Base-by-base conservation (phyloP, 176 grass and related monocot genomes). In the Puya raimondii region DNA sequence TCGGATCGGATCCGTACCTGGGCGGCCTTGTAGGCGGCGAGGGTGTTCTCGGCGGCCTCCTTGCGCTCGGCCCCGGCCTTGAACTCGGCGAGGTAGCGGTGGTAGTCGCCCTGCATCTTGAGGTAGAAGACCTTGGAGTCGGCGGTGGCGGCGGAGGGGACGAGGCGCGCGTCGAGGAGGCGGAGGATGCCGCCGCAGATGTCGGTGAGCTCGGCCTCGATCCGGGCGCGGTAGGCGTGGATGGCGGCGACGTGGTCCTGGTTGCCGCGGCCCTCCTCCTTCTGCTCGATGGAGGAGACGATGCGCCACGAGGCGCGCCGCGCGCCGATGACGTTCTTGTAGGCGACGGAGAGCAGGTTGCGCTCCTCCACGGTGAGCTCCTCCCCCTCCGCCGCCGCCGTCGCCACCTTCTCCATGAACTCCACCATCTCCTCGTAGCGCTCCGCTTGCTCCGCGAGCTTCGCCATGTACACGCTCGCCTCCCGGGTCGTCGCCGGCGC, bases 401-500 rank as follows among this genome's bases (percentile, higher is more conserved):
- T 26, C 9, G 82, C 89, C 14, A 90, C 89, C 84, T 88, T 97
- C 89, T 97, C 94, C 94, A 97, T 97, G 84, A 88, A 97, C 78
- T 90, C 89, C 53, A 97, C 94, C 94, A 97, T 97, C 94, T 97
- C 94, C 84, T 97, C 94, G 71, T 97, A 97, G 54, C 94, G 80
- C 94, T 97, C 94, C 58, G 94, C 94, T 66, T 93, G 94, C 87
- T 97, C 94, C 9, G 94, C 89, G 53, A 97, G 87, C 84, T 97
- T 97, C 1, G 94, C 94, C 84, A 97, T 65, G 80, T 97, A 97
- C 49, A 97, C 94, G 77, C 88, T 92, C 83, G 90, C 81, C 57
- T 92, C 94, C 70, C 82, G 63, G 65, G 70, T 67, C n/a, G 68
- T 78, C 49, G 76, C 81, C 49, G 86, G 29, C 12, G 74, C 73